phyloP scores from a whole-genome alignment of 164 flowering plant species.

The Litsea cubeba region DNA sequence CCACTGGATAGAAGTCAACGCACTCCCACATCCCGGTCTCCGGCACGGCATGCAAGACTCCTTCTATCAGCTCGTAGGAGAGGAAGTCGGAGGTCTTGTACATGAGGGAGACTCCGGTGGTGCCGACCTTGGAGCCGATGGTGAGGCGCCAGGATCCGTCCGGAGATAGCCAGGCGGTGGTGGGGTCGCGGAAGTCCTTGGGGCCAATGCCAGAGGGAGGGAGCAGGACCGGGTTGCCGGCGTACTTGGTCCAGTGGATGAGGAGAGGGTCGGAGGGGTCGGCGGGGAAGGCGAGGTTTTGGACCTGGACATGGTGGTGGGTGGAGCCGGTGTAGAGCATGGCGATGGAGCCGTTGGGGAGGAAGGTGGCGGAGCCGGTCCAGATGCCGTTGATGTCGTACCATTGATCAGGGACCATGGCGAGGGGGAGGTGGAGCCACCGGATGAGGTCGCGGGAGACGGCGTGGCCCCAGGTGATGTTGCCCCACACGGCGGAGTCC shows the following conservation, averaged over 20 bases:
- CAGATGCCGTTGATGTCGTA: slow-evolving; percentile 73
- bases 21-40: slow-evolving; percentile 96
- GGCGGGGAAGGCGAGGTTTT: slow-evolving; percentile 63
- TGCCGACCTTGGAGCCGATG: slow-evolving; percentile 55
- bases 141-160: slow-evolving; percentile 56
- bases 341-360: slow-evolving; percentile 50
- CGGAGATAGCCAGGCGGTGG: slow-evolving; percentile 62
- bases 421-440: slow-evolving; percentile 72
- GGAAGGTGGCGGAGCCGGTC: slow-evolving; percentile 90
- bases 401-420: slow-evolving; percentile 75
- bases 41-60: slow-evolving; percentile 47
- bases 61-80: slow-evolving; percentile 32
- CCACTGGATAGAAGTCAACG: slow-evolving; percentile 76
- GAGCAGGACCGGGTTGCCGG: slow-evolving; percentile 60
- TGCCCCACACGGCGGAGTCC: slow-evolving; percentile 73
- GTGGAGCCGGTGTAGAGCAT: slow-evolving; percentile 86
- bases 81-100: slow-evolving; percentile 64
- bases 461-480: slow-evolving; percentile 85
- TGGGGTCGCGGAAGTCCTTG: slow-evolving; percentile 77
- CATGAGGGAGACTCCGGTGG: slow-evolving; percentile 55
- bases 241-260: slow-evolving; percentile 63
- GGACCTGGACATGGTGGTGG: slow-evolving; percentile 56
- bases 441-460: slow-evolving; percentile 68
- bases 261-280: slow-evolving; percentile 71
- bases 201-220: slow-evolving; percentile 54